phyloP scores from a whole-genome alignment of 805 yeast species.

The Hyphopichia homilentoma region DNA sequence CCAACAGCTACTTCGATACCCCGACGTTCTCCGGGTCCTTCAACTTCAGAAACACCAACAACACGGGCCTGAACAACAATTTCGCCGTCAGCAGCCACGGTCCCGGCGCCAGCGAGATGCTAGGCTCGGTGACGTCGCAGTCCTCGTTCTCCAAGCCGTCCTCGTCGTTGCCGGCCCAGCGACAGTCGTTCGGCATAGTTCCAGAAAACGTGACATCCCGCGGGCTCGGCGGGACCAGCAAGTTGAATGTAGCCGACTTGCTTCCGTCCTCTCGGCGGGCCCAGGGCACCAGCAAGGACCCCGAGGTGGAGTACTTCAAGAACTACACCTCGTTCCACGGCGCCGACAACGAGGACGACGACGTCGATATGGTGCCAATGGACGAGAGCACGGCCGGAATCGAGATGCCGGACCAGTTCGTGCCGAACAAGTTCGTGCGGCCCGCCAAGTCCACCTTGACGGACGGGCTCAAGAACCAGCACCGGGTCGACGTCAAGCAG shows the following conservation, averaged over 20 bases:
- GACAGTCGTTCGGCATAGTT: slow-evolving; percentile 8
- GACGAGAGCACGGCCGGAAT: slow-evolving; percentile 3
- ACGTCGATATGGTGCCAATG: slow-evolving; percentile 3
- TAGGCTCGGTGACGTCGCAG: slow-evolving; percentile 9
- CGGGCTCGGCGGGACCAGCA: no score
- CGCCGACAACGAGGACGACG: slow-evolving; percentile 3
- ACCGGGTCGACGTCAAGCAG: slow-evolving; percentile 2
- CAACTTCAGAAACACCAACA: no score
- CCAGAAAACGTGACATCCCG: no score
- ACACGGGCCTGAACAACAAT: no score
- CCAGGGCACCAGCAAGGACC: background rate
- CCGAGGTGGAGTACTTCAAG: slow-evolving; percentile 8
- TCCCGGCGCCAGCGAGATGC: no score
- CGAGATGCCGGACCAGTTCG: slow-evolving; percentile 1
- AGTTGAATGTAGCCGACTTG: slow-evolving; percentile 1
- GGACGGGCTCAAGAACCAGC: slow-evolving; percentile 10
- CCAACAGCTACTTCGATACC: slow-evolving; percentile 1
- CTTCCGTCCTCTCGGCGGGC: slow-evolving; percentile 2
- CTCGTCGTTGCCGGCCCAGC: background rate
- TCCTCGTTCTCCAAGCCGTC: slow-evolving; percentile 5
- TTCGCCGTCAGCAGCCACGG: no score
- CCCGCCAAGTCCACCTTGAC: slow-evolving; percentile 8
- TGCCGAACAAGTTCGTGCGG: slow-evolving; percentile 2
- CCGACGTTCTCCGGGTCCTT: no score
- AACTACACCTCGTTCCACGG: slow-evolving; percentile 3